phyloP scores from a whole-genome alignment of 2,329 filamentous ascomycete genomes.

The Aureobasidium sp. region DNA sequence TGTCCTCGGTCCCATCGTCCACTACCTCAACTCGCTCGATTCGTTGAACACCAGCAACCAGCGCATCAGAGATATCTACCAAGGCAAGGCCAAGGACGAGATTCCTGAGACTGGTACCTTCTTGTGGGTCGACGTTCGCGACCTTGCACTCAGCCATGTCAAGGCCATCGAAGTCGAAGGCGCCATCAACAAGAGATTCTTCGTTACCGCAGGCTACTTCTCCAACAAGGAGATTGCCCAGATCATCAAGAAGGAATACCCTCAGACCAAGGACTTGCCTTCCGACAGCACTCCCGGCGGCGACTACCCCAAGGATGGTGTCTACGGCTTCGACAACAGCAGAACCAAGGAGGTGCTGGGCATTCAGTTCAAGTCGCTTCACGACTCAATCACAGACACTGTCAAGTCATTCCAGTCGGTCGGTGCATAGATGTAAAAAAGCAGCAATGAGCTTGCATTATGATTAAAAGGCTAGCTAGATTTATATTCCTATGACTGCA shows the following conservation, averaged over 20 bases:
- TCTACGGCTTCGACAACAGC: conserved; percentile 52
- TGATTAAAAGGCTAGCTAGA: not conserved
- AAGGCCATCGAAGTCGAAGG: conserved; percentile 49
- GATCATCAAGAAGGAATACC: conserved; percentile 50
- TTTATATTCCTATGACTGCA: not conserved
- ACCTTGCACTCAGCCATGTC: conserved; percentile 60
- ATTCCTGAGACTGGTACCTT: conserved; percentile 53
- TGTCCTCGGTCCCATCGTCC: conserved; percentile 45
- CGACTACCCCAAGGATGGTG: conserved; percentile 41
- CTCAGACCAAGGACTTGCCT: conserved; percentile 47
- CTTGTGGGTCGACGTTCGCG: conserved; percentile 41
- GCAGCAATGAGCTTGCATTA: conserved; percentile 8
- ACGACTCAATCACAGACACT: conserved; percentile 55
- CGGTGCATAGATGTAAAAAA: conserved; percentile 32
- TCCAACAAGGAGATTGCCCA: conserved; percentile 53
- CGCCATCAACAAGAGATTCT: conserved; percentile 57
- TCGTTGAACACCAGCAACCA: conserved; percentile 67
- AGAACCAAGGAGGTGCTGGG: conserved; percentile 51
- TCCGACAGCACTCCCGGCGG: conserved; percentile 35
- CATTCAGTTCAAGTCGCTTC: conserved; percentile 51
- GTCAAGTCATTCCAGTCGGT: conserved; percentile 56
- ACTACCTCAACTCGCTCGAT: conserved; percentile 57
- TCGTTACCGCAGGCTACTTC: conserved; percentile 55
- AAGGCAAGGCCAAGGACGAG: conserved; percentile 52
- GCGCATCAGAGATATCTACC: conserved; percentile 56